phyloP scores from a whole-genome alignment of 2,329 filamentous ascomycete species.

The Aaosphaeria arxii region DNA sequence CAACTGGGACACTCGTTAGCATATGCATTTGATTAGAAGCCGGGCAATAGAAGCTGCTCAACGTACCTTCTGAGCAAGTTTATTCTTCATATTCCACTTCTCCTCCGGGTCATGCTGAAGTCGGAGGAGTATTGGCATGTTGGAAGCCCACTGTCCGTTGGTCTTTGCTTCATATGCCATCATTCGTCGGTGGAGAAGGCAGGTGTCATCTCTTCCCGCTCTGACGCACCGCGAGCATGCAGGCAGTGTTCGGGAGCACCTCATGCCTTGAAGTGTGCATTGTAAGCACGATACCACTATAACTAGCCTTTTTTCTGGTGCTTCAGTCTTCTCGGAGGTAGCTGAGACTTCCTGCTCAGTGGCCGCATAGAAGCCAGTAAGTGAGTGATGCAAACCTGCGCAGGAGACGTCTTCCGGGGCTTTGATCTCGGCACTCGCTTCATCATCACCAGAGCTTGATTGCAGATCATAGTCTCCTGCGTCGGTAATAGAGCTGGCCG shows the following conservation, averaged over 20 bases:
- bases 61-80: neutral
- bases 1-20: slow-evolving; percentile 4
- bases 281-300: slow-evolving; percentile 28
- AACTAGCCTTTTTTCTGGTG: slow-evolving; percentile 9
- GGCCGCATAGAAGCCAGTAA: neutral
- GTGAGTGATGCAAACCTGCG: neutral
- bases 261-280: slow-evolving; percentile 21
- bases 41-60: slow-evolving; percentile 5
- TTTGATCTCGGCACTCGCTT: neutral
- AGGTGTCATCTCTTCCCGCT: slow-evolving; percentile 9
- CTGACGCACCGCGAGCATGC: slow-evolving; percentile 26
- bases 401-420: neutral
- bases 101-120: neutral
- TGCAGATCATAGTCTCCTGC: neutral
- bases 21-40: neutral
- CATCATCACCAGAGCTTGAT: neutral
- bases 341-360: neutral
- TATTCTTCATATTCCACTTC: neutral
- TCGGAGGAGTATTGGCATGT: slow-evolving; percentile 17
- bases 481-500: neutral
- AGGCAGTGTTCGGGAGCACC: slow-evolving; percentile 26
- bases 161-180: slow-evolving; percentile 9
- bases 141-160: neutral
- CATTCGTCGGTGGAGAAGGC: slow-evolving; percentile 21
- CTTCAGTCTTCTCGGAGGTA: neutral